Conservation (phyloP, 2,329 filamentous ascomycete species). For the Fusarium continuum region DNA sequence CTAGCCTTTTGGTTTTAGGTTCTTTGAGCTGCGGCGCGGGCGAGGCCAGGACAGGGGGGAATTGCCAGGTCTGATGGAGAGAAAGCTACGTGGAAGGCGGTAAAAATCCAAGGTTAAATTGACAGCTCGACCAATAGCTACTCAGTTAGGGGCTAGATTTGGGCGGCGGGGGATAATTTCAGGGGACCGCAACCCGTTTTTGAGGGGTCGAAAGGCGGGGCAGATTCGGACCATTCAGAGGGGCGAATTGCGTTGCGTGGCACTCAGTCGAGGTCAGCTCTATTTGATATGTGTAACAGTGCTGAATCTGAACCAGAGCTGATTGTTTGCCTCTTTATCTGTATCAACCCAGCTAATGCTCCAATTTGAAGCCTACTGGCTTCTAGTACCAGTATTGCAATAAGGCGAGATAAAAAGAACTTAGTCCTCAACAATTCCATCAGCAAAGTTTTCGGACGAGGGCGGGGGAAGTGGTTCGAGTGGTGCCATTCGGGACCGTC, state of each 20-base stretch:
- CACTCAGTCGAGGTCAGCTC: not conserved
- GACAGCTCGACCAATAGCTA: slow-evolving; percentile 6
- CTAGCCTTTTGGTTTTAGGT: not conserved
- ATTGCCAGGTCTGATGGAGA: not conserved
- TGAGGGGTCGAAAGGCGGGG: slow-evolving; percentile 40
- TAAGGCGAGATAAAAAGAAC: too few species aligned
- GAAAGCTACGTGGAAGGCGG: slow-evolving; percentile 42
- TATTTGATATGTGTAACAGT: not conserved
- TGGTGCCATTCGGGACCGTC: slow-evolving; percentile 41
- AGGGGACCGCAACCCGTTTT: slow-evolving; percentile 30
- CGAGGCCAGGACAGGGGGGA: slow-evolving; percentile 7
- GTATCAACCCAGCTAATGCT: too few species aligned
- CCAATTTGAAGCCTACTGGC: too few species aligned
- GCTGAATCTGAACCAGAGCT: not conserved
- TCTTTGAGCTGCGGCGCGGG: slow-evolving; percentile 10
- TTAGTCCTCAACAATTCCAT: not conserved
- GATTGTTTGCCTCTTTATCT: not conserved
- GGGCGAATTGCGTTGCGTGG: slow-evolving; percentile 33
- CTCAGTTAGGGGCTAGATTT: slow-evolving; percentile 31
- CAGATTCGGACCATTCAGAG: slow-evolving; percentile 26
- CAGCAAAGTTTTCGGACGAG: slow-evolving; percentile 23
- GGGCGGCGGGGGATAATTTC: slow-evolving; percentile 12
- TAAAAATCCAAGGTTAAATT: slow-evolving; percentile 36
- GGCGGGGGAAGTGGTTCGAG: slow-evolving; percentile 35
- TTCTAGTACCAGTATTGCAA: too few species aligned